Evolutionary conservation across 345 rosid genomes (phyloP), one percentile per base, ranked within the genome.

Genomic region (Citropsis articulata): DNA sequence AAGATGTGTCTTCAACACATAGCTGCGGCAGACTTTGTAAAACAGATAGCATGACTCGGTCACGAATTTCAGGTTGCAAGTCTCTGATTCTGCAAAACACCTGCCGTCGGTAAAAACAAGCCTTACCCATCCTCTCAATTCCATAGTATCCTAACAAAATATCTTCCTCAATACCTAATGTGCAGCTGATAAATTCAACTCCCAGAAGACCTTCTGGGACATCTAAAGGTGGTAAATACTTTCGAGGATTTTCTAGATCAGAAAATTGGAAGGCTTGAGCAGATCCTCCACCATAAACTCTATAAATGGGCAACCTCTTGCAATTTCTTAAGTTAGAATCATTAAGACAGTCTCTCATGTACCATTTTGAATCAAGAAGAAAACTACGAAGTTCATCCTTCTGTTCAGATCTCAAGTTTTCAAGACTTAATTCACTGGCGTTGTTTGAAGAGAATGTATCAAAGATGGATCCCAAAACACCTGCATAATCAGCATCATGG

Each of bases 301-400:
- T 88, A 84, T 85, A 93, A 78, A 95, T 91, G 59, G 93, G 98
- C 71, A 93, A 87, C 83, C 74, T 85, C 86, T 82, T 88, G 88
- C 98, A 90, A 78, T 80, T 90, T 73, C 85, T 88, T 80, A 90
- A 83, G 86, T 81, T 74, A 75, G 83, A 78, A 71, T 86, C 90
- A 35, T 86, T 88, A 73, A 84, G 78, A 73, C 25, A 79, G 42
- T 81, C 88, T 81, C 92, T 94, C 48, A 87, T 68, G 79, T 91
- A 90, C 98, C 98, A 91, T 86, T 90, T 93, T 77, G 90, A 90
- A 83, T 91, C 90, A 78, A 95, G 90, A 78, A 95, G 88, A 89
- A 86, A 93, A 36, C 66, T 78, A 19, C 97, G 90, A 75, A 95
- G 94, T 80, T 85, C 96, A 83, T 91, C 95, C 84, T 83, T 95